These are phyloP conservation scores for Pleurotus salmoneostramineus DNA, from an alignment of 768 basidiomycete species.

Conservation along the genomic window DNA sequence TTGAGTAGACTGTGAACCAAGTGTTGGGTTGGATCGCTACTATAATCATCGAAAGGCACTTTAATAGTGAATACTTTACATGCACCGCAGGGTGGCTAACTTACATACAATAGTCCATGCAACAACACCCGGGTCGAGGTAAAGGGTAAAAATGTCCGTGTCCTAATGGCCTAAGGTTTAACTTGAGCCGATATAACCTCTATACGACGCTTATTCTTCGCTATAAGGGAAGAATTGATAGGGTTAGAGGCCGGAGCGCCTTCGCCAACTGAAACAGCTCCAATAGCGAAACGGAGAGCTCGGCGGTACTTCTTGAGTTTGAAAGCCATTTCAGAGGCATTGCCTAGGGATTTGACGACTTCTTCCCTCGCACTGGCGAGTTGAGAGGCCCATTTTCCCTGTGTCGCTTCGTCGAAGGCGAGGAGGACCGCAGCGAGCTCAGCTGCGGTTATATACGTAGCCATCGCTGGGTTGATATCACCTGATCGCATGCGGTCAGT, in stretches of 20 bases:
- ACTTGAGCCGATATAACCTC: too few species aligned
- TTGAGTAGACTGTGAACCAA: too few species aligned
- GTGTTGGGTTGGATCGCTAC: too few species aligned
- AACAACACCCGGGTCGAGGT: too few species aligned
- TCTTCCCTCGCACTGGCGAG: conserved; percentile 21
- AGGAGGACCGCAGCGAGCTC: conserved; percentile 26
- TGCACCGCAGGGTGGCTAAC: too few species aligned
- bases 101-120: too few species aligned
- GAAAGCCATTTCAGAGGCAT: conserved; percentile 31
- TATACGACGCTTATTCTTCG: not conserved
- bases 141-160: too few species aligned
- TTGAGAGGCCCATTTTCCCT: conserved; percentile 16
- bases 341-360: conserved; percentile 25
- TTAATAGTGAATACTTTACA: too few species aligned
- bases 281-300: conserved; percentile 20
- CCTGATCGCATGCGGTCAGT: conserved; percentile 12
- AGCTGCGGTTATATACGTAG: conserved; percentile 21
- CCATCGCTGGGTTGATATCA: conserved; percentile 15
- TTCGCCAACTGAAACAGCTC: conserved; percentile 16
- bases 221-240: not conserved
- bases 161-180: too few species aligned
- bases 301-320: conserved; percentile 13
- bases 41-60: too few species aligned
- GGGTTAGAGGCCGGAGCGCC: not conserved
- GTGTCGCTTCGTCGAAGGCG: conserved; percentile 22